These are phyloP conservation scores for Metarhizium sp. DNA, from an alignment of 2,329 filamentous ascomycete species.

Conservation along the genomic window DNA sequence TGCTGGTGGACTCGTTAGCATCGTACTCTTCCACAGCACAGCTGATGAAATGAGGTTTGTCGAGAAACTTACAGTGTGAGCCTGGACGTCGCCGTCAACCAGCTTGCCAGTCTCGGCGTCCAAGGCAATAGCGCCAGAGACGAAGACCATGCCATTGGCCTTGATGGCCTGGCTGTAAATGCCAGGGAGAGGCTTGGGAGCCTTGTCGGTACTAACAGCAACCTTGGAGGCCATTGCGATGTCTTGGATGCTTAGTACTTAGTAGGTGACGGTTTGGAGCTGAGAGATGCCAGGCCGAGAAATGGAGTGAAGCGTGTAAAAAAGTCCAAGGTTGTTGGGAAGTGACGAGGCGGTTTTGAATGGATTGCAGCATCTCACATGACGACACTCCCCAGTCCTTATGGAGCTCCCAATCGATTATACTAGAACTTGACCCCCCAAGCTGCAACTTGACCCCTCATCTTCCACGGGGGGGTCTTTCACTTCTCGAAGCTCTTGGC, in stretches of 20 bases:
- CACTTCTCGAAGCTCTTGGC: background rate
- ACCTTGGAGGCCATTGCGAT: conserved; percentile 23
- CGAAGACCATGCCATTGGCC: conserved; percentile 58
- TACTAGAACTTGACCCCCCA: too few relatives aligned
- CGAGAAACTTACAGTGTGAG: conserved; percentile 42
- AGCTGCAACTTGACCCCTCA: too few relatives aligned
- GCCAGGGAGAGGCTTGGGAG: conserved; percentile 28
- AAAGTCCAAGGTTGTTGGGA: too few relatives aligned
- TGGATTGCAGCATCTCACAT: background rate
- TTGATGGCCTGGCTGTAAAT: conserved; percentile 50
- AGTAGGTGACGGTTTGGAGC: too few relatives aligned
- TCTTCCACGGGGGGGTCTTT: too few relatives aligned
- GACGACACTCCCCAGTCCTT: background rate
- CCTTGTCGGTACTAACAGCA: conserved; percentile 29
- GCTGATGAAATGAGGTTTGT: background rate
- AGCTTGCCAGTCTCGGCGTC: conserved; percentile 48
- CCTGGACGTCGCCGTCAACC: conserved; percentile 53
- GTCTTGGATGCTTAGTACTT: background rate
- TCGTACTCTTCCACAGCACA: background rate
- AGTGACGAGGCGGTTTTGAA: background rate
- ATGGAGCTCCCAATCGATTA: too few relatives aligned
- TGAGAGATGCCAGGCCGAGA: background rate
- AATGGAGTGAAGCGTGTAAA: background rate
- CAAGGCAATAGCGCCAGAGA: conserved; percentile 63
- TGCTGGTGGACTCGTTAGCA: conserved; percentile 22